A percentile compares a stretch with the other conserved stretches of the same genome.
Conservation (phyloP, 2,329 filamentous ascomycete genomes). For the Ophiostoma populinum region DNA sequence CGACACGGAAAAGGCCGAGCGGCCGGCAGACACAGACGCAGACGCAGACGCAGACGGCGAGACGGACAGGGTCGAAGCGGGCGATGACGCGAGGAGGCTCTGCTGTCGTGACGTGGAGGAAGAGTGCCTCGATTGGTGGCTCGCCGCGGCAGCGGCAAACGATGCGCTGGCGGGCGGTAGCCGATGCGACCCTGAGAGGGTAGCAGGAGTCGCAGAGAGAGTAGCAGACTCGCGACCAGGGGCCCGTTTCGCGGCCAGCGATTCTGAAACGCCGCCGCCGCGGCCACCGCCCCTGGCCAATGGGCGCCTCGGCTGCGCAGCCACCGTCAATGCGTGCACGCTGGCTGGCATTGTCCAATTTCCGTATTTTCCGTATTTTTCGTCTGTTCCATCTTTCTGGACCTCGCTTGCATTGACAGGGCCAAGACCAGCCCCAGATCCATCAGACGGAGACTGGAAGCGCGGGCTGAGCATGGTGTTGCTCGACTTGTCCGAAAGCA, state of each 20-base stretch:
- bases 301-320: too few species aligned
- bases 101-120: neutral
- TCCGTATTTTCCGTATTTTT: too few species aligned
- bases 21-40: too few species aligned
- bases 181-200: slow-evolving; percentile 1
- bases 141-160: slow-evolving; percentile 6
- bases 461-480: slow-evolving; percentile 7
- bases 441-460: too few species aligned
- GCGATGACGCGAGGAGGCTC: slow-evolving; percentile 3
- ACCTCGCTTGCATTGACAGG: slow-evolving; percentile 17
- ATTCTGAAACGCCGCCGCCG: too few species aligned
- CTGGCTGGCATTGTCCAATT: too few species aligned
- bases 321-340: too few species aligned
- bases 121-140: neutral
- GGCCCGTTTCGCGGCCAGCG: slow-evolving; percentile 5
- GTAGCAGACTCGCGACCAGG: slow-evolving; percentile 5
- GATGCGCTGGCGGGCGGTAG: slow-evolving; percentile 6
- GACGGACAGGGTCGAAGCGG: neutral
- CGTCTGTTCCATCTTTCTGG: too few species aligned
- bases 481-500: slow-evolving; percentile 3
- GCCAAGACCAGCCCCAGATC: slow-evolving; percentile 17
- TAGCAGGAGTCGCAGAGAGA: neutral
- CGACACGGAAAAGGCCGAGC: neutral
- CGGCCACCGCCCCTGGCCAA: too few species aligned
- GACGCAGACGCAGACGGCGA: neutral